Percentiles rank a stretch among this genome's conserved stretches.
Evolutionary conservation across 2,329 filamentous ascomycete species (phyloP).

Genomic region (Colletotrichum sansevieriae): DNA sequence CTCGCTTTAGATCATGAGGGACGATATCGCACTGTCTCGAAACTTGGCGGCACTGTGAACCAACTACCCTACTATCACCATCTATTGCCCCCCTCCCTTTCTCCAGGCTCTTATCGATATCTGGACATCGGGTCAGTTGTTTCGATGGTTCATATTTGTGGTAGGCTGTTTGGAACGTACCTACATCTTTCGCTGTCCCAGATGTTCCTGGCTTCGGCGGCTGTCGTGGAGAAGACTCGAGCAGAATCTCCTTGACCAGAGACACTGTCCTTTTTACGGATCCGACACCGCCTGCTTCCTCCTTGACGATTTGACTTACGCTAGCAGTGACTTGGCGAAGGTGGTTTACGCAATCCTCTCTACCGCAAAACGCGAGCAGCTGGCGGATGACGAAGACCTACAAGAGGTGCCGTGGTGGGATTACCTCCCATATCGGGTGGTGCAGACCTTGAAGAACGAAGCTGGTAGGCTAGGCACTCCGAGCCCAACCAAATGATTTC

Average conservation of each 20-base stretch:
- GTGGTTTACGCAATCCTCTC: not conserved
- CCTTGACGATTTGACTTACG: not conserved
- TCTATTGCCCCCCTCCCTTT: not conserved
- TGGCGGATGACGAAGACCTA: not conserved
- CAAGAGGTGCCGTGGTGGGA: not conserved
- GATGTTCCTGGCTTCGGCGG: not conserved
- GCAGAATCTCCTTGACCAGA: not conserved
- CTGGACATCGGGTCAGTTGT: not conserved
- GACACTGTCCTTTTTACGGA: not conserved
- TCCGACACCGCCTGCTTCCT: not conserved
- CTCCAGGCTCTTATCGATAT: not conserved
- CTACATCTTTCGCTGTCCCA: not conserved
- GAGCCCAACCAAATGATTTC: not conserved
- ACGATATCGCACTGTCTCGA: too few relatives aligned
- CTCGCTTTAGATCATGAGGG: too few relatives aligned
- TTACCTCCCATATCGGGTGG: not conserved
- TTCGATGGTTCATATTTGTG: not conserved
- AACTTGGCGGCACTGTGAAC: too few relatives aligned
- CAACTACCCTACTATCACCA: not conserved
- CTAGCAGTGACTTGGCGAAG: not conserved
- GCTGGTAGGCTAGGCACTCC: too few relatives aligned
- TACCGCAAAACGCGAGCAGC: not conserved
- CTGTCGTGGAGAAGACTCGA: not conserved
- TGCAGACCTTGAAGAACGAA: slow-evolving; percentile 1
- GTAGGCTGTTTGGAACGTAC: not conserved